Base-by-base conservation (phyloP, 2,329 filamentous ascomycete species). In the Fusarium palustre region DNA sequence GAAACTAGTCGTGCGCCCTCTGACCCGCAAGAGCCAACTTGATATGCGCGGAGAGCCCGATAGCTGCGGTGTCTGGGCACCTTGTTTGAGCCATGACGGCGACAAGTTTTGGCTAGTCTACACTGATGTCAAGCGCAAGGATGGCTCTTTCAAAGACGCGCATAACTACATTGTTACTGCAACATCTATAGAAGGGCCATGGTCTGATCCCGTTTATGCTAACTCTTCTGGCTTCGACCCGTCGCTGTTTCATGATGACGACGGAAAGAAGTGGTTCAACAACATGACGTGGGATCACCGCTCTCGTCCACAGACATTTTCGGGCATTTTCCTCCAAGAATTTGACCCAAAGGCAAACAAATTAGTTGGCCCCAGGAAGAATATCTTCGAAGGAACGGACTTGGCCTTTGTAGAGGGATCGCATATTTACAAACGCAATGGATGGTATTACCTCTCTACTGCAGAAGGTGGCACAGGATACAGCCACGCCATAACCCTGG, bases 111-210 rank as follows among this genome's bases (percentile, higher is more conserved):
- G 85, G 83, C 83, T 90, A 7, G 88, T 90, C 3, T 90, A 88
- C 75, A 89, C 88, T 1, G 87, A 90, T 70, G 87, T 90, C 18
- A 90, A 90, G 78, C 86, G 88, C 67, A 90, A 90, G 74, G 88
- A 90, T 69, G 88, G 88, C 15, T 86, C 84, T 4, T 90, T 89
- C 82, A 89, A 88, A 75, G 88, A 90, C 70, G 83, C 86, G 1
- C 88, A 85, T 68, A 90, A 90, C 71, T 90, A 90, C 73, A 89
- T 90, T 60, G 84, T 90, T 55, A 85, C 74, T 34, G 82, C 86
- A 1, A 78, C 82, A 0, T 69, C 78, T 7, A 86, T 90, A 55
- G 82, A 85, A 38, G 88, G 88, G 0, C 87, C 87, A 0, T 90
- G 88, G 88, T 88, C 86, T 0, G 87, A 90, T 50, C 87, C 88